phyloP scores from a whole-genome alignment of 306 rosid genomes.

The Astragalus glycyphyllos region DNA sequence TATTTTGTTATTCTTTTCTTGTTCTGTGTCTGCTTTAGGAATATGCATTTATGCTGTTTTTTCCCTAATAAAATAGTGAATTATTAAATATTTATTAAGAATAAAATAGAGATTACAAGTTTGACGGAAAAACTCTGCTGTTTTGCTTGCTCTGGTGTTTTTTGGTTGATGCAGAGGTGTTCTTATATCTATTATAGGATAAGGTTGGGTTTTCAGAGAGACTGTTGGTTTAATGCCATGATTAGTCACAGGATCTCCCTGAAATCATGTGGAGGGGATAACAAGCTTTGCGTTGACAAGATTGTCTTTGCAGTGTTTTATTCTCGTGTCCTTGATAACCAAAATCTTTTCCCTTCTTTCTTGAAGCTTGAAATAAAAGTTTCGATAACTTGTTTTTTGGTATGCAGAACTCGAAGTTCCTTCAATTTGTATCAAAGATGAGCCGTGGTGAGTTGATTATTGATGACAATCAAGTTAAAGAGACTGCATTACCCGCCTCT shows the following conservation, averaged over 20 bases:
- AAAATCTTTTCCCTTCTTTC: conserved; percentile 6
- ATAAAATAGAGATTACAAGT: conserved; percentile 24
- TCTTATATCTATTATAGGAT: conserved; percentile 8
- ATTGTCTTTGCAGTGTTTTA: conserved; percentile 27
- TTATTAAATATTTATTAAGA: background rate
- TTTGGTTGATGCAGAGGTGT: background rate
- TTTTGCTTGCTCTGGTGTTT: background rate
- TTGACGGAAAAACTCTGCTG: conserved; percentile 2
- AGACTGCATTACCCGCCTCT: conserved; percentile 58
- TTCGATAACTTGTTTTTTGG: conserved; percentile 38
- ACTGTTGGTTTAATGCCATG: conserved; percentile 18
- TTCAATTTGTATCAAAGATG: conserved; percentile 97
- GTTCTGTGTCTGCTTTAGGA: conserved; percentile 14
- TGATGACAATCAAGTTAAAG: conserved; percentile 92
- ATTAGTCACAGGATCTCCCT: conserved; percentile 9
- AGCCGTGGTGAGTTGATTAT: conserved; percentile 93
- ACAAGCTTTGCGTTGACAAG: conserved; percentile 15
- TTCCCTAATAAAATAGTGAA: background rate
- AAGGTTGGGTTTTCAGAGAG: background rate
- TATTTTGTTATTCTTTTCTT: conserved; percentile 18
- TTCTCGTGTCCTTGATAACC: conserved; percentile 3
- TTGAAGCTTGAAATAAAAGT: conserved; percentile 1
- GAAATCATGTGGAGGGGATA: conserved; percentile 18
- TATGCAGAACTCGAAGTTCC: conserved; percentile 90
- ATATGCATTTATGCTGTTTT: background rate